These are phyloP conservation scores for Nitzschia putrida DNA, from an alignment of 108 stramenopile genomes.

Conservation along the genomic window DNA sequence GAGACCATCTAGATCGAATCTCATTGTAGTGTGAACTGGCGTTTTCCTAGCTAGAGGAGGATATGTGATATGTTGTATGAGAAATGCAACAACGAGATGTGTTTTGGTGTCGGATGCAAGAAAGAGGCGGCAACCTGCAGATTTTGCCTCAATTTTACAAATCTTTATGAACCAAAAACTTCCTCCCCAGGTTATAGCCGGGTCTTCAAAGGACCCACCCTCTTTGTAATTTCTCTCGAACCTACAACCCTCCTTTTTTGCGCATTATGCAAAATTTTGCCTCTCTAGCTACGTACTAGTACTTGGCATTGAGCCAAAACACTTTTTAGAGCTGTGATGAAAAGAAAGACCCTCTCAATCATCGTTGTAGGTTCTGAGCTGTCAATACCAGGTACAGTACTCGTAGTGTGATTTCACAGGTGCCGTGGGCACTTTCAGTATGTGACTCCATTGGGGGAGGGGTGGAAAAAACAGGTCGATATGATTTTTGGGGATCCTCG, in stretches of 20 bases:
- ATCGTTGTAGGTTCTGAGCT: too few relatives aligned
- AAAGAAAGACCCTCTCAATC: too few relatives aligned
- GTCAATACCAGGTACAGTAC: too few relatives aligned
- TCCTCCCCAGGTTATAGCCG: slow-evolving; percentile 3
- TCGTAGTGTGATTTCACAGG: too few relatives aligned
- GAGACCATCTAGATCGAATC: slow-evolving; percentile 94
- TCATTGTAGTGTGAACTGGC: slow-evolving; percentile 41
- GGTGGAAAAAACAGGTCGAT: too few relatives aligned
- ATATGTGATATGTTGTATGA: background rate
- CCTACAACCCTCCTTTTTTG: slow-evolving; percentile 6
- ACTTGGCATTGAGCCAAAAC: too few relatives aligned
- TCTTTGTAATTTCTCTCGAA: slow-evolving; percentile 54
- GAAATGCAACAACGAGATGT: background rate
- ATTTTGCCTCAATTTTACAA: background rate
- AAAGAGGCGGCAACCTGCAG: background rate
- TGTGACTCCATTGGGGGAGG: too few relatives aligned
- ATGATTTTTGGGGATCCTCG: too few relatives aligned
- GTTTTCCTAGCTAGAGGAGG: background rate
- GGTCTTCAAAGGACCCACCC: slow-evolving; percentile 13
- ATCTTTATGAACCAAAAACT: background rate
- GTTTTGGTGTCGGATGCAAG: background rate
- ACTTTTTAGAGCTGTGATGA: too few relatives aligned
- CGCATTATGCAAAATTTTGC: background rate
- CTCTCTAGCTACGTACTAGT: too few relatives aligned
- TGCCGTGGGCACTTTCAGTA: too few relatives aligned